Evolutionary conservation across 805 yeast species (phyloP), one percentile per base, ranked within the genome.

Genomic region (Nakazawaea ishiwadae): DNA sequence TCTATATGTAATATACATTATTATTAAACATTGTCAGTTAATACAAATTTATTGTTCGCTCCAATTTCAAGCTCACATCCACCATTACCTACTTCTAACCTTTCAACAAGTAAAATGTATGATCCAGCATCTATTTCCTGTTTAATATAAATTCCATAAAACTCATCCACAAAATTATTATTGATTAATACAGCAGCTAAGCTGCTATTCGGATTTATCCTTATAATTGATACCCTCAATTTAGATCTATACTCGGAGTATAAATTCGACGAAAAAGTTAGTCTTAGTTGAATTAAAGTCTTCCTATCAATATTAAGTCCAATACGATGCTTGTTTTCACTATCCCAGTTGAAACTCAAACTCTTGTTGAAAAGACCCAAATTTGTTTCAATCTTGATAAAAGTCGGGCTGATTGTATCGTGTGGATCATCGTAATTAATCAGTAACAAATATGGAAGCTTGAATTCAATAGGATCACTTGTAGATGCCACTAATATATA

Each of bases 401-500:
- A 23, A 3, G 11, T 7, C 5, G 17, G 23, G 5, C 14, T 14
- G 14, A 23, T 23, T 28, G 16, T 9, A 7, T 7, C 7, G 1
- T 23, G 29, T 7, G 28, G n/a, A 12, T n/a, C 14, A 2, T 35
- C 26, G n/a, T 21, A 35, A 27, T 35, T 35, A 5, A 26, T 6
- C 31, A 28, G 18, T 9, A 35, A 5, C 23, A 14, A 9, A 27
- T 17, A 27, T 12, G 39, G 39, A 10, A 28, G 6, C 12, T 27
- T 27, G 14, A n/a, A 59, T 4, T 55, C 54, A 10, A 23, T 29
- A 1, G 64, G 54, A 4, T 65, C 66, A 48, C 64, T 73, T 0
- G 76, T 66, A 1, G 84, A 77, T 2, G 67, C 53, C 1, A 80
- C 59, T 0, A 74, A 47, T 19, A 70, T 62, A 48, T 77, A 80